Base-by-base conservation (phyloP, 495 filamentous ascomycete species). In the Xylaria longipes region DNA sequence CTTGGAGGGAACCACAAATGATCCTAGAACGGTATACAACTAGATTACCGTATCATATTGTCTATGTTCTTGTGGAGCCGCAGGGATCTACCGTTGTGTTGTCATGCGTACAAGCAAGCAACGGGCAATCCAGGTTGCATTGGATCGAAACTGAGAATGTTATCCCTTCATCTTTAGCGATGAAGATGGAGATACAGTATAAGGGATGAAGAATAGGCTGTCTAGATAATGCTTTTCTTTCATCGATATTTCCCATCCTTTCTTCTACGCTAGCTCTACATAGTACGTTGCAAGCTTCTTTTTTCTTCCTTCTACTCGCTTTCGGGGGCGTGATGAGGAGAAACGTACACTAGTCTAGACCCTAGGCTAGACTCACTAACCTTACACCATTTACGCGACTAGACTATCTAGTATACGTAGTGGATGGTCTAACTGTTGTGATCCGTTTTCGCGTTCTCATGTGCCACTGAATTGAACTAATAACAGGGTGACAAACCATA, bases 81-180 rank as follows among this genome's bases (percentile, higher is more conserved):
- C 56, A 63, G 69, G 60, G 69, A 46, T 71, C 45, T 65, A 22
- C 50, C 60, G 35, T 61, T 65, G 61, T n/a, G 35, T 50, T 57
- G 69, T 71, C 61, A 48, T 71, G 46, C 48, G 5, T 17, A 35
- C 46, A 46, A 22, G 33, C 33, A 60, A 33, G 57, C 57, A 14
- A 37, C 33, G 14, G n/a, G 56, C 29, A 35, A 35, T 17, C 31
- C 14, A 58, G 57, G 22, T 31, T 56, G 33, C 33, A 56, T 15
- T 15, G 33, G 17, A 33, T 1, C 29, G 15, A 35, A 33, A 14
- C 17, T n/a, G 5, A 58, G n/a, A 58, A 58, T 20, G 29, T 6
- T 1, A 56, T 20, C 17, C 17, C 9, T 50, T 37, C 17, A n/a
- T 17, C 15, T 11, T 8, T 9, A 4, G 15, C n/a, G 56, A 58